Evolutionary conservation across 768 basidiomycete species (phyloP).

Genomic region (Mycena pura): DNA sequence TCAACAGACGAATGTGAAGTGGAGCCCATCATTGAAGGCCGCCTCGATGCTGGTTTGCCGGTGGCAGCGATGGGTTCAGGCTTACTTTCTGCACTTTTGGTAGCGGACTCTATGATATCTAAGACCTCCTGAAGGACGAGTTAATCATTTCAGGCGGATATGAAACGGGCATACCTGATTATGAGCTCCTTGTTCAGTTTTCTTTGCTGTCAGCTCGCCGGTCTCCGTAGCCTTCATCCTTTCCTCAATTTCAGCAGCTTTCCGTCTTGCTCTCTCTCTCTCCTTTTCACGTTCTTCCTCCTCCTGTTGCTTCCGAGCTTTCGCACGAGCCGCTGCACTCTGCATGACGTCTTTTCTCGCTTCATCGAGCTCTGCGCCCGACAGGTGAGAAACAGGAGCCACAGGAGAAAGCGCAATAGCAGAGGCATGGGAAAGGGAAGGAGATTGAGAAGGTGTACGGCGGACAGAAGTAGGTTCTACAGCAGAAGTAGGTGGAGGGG

Average conservation of each 20-base stretch:
- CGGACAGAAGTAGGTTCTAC: constrained; percentile 34
- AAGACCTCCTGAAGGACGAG: constrained; percentile 21
- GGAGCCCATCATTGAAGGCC: constrained; percentile 15
- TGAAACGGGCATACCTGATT: constrained; percentile 10
- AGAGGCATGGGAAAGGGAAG: constrained; percentile 50
- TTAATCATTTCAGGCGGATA: constrained; percentile 4
- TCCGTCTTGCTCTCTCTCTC: constrained; percentile 79
- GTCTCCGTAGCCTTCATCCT: constrained; percentile 57
- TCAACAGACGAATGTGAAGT: constrained; percentile 36
- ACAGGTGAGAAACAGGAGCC: constrained; percentile 39
- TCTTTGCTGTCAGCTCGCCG: constrained; percentile 40
- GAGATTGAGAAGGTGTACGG: constrained; percentile 51
- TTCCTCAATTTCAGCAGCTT: constrained; percentile 79
- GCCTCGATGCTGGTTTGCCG: constrained; percentile 3
- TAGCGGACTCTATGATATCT: constrained; percentile 25
- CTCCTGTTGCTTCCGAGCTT: constrained; percentile 78
- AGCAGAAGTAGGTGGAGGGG: constrained; percentile 41
- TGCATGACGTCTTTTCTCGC: constrained; percentile 84
- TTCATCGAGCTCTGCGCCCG: constrained; percentile 62
- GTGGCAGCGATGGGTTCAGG: constrained; percentile 3
- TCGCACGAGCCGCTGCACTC: constrained; percentile 82
- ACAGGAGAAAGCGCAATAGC: constrained; percentile 44
- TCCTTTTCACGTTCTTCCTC: constrained; percentile 84
- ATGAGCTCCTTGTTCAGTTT: constrained; percentile 13
- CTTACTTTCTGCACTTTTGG: constrained; percentile 11